Percentiles rank a stretch among this genome's conserved stretches.
Evolutionary conservation across 495 filamentous ascomycete species (phyloP).

Genomic region (Talaromyces stipitatus): DNA sequence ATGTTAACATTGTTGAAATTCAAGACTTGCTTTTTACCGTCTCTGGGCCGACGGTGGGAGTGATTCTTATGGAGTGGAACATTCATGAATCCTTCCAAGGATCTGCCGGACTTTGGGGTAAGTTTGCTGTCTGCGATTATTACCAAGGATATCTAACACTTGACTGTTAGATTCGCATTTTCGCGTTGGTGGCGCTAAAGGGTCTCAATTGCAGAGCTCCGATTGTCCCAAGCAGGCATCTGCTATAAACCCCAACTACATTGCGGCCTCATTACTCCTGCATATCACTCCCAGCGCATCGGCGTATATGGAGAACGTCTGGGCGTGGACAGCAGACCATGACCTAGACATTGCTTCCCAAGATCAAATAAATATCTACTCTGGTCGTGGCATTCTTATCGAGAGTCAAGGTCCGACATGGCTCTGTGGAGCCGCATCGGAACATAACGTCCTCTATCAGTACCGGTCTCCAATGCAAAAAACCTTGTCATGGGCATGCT

Average conservation of each 20-base stretch:
- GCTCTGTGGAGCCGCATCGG: constrained; percentile 61
- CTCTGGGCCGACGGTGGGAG: constrained; percentile 67
- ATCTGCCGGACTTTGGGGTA: constrained; percentile 67
- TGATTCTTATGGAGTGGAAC: constrained; percentile 78
- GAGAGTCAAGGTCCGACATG: constrained; percentile 45
- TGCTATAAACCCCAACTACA: constrained; percentile 31
- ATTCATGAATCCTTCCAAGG: constrained; percentile 51
- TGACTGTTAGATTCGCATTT: constrained; percentile 57
- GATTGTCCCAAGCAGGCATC: constrained; percentile 48
- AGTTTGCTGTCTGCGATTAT: background rate
- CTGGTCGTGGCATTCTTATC: constrained; percentile 53
- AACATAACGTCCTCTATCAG: constrained; percentile 68
- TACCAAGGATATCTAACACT: background rate
- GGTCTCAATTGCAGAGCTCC: constrained; percentile 60
- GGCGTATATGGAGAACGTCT: constrained; percentile 54
- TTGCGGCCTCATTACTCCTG: constrained; percentile 50
- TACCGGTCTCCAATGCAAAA: constrained; percentile 62
- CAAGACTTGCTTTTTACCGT: constrained; percentile 64
- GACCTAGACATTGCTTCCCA: constrained; percentile 50
- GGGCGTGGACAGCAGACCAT: constrained; percentile 61
- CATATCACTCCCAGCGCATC: constrained; percentile 45
- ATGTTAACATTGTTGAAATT: constrained; percentile 73
- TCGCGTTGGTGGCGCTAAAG: constrained; percentile 59
- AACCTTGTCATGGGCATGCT: constrained; percentile 64
- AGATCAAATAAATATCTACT: constrained; percentile 55